Evolutionary conservation across 208 protist species (phyloP), one percentile per base, ranked within the genome.

Genomic region (Leishmania arabica): DNA sequence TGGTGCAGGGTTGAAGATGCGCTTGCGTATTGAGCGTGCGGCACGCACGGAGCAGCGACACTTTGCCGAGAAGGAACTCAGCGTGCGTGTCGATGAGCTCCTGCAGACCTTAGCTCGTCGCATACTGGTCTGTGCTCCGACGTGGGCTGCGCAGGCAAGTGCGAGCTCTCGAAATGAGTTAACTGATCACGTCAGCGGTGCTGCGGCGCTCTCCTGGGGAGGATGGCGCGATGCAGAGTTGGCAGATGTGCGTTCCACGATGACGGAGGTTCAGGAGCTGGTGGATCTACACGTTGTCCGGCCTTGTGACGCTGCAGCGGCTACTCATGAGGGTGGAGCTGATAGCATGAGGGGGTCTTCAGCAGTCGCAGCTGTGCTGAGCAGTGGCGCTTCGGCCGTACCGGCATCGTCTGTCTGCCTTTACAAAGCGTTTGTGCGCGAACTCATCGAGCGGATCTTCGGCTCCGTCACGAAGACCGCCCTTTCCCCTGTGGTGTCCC

Each of bases 1-100:
- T 66, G 62, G 8, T 24, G 1, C 54, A 0, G 40, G 45, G 24
- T n/a, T 47, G 8, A 34, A 53, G n/a, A 88, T 88, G 82, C 82
- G 62, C 17, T 45, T 65, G 19, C 77, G 82, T 47, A 56, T 86
- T 31, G 73, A 76, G 65, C 73, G 78, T 4, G 82, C 74, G n/a
- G 82, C 54, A 54, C 65, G 76, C 49, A 53, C 27, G 45, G 82
- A 82, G 56, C 72, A 71, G 74, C 71, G 37, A 31, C 2, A 66
- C 8, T 1, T 21, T 21, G 77, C 73, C 0, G 82, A 71, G 47
- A 54, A 65, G 47, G 72, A 34, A 37, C 75, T 81, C 31, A 19
- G 62, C 53, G 40, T 15, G 19, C 53, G 65, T 1, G 51, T 85
- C 13, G 62, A 65, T 19, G 27, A 42, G 0, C 75, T 66, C 3